phyloP scores from a whole-genome alignment of 768 basidiomycete genomes.

The Astraeus odoratus region DNA sequence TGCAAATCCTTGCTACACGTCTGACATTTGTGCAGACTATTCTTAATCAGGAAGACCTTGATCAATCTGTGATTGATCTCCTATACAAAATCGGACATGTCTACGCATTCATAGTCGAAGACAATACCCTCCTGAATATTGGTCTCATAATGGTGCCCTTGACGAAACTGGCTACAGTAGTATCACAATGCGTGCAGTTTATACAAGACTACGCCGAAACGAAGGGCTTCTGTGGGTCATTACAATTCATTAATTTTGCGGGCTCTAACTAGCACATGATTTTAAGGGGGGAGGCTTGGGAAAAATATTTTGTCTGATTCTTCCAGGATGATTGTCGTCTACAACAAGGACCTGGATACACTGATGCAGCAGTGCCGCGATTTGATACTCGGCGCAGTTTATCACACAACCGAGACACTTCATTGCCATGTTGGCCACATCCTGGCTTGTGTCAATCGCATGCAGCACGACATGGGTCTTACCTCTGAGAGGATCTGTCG shows the following conservation, averaged over 20 bases:
- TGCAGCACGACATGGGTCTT: too few species aligned
- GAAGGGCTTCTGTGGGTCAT: constrained; percentile 15
- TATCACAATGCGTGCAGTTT: constrained; percentile 19
- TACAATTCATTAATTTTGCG: too few species aligned
- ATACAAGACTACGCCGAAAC: constrained; percentile 20
- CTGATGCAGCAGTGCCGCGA: not conserved
- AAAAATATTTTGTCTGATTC: not conserved
- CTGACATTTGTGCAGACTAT: not conserved
- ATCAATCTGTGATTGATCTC: not conserved
- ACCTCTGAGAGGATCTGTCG: not conserved
- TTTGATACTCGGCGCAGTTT: too few species aligned
- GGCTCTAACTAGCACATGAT: not conserved
- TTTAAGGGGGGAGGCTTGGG: not conserved
- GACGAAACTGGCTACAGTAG: not conserved
- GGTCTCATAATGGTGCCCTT: constrained; percentile 12
- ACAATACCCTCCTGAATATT: not conserved
- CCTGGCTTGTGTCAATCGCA: too few species aligned
- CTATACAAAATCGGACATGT: not conserved
- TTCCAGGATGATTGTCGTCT: not conserved
- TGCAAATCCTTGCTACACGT: not conserved
- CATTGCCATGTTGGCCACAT: not conserved
- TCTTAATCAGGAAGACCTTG: not conserved
- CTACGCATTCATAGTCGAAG: not conserved
- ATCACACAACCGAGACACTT: too few species aligned
- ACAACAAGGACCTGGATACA: not conserved